Evolutionary conservation across 805 yeast species (phyloP).

Genomic region (Metschnikowia koreensis): DNA sequence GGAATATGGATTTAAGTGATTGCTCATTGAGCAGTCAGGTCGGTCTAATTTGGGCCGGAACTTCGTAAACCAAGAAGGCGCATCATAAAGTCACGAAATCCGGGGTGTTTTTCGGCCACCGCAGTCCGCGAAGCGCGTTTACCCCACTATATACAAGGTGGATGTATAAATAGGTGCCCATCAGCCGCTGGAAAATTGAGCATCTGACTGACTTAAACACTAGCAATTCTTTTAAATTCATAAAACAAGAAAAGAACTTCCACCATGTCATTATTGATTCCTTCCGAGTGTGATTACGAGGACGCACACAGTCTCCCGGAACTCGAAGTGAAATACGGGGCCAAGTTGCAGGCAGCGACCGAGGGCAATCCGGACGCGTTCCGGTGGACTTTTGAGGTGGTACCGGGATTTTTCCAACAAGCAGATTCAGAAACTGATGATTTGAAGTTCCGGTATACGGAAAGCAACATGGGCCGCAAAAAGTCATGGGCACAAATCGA

Average conservation of each 20-base stretch:
- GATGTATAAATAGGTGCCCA: background rate
- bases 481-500: constrained; percentile 41
- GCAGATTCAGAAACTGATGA: constrained; percentile 45
- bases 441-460: constrained; percentile 41
- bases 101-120: background rate
- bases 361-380: constrained; percentile 4
- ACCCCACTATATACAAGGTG: background rate
- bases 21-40: background rate
- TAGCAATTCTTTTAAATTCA: no score
- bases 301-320: constrained; percentile 24
- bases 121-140: background rate
- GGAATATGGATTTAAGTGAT: no score
- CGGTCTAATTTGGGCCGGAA: background rate
- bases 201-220: no score
- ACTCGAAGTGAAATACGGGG: constrained; percentile 10
- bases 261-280: constrained; percentile 24
- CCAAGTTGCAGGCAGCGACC: constrained; percentile 1
- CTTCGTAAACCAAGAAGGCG: background rate
- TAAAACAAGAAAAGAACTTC: no score
- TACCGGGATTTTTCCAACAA: constrained; percentile 51
- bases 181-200: background rate
- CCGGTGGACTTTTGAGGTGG: constrained; percentile 47
- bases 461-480: constrained; percentile 44
- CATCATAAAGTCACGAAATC: background rate
- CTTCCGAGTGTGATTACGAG: constrained; percentile 25